phyloP scores from a whole-genome alignment of 2,329 filamentous ascomycete species.

The Botrytis hyacinthi region DNA sequence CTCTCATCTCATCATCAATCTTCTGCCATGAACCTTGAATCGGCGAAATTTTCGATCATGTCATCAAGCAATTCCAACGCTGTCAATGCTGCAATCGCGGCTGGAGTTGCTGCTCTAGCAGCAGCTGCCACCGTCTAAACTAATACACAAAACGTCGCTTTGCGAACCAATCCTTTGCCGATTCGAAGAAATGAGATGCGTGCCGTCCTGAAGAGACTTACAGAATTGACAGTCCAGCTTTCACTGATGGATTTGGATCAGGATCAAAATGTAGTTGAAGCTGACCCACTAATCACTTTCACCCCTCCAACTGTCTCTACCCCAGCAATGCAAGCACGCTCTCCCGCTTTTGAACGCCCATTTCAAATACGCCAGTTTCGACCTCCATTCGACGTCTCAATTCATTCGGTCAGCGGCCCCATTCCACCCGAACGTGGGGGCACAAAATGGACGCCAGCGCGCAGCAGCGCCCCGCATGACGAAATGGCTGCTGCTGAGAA shows the following conservation, averaged over 20 bases:
- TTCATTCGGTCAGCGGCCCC: neutral
- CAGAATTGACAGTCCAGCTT: neutral
- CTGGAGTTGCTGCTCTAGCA: neutral
- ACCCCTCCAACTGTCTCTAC: neutral
- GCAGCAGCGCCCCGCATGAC: neutral
- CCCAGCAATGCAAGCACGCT: neutral
- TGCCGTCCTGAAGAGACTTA: neutral
- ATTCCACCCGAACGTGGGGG: neutral
- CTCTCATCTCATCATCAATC: neutral
- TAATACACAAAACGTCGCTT: neutral
- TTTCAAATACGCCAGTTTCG: neutral
- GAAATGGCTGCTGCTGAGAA: neutral
- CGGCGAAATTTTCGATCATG: neutral
- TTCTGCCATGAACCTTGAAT: neutral
- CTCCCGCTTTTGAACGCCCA: neutral
- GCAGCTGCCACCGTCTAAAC: neutral
- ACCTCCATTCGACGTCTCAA: neutral
- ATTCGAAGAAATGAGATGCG: neutral
- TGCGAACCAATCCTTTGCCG: neutral
- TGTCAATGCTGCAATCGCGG: neutral
- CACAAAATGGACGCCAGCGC: neutral
- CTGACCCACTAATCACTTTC: neutral
- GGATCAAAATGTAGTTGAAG: neutral
- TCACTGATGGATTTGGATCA: neutral
- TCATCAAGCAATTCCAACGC: neutral